Evolutionary conservation across 352 stramenopile species (phyloP).

Genomic region (Globisporangium nagaii): DNA sequence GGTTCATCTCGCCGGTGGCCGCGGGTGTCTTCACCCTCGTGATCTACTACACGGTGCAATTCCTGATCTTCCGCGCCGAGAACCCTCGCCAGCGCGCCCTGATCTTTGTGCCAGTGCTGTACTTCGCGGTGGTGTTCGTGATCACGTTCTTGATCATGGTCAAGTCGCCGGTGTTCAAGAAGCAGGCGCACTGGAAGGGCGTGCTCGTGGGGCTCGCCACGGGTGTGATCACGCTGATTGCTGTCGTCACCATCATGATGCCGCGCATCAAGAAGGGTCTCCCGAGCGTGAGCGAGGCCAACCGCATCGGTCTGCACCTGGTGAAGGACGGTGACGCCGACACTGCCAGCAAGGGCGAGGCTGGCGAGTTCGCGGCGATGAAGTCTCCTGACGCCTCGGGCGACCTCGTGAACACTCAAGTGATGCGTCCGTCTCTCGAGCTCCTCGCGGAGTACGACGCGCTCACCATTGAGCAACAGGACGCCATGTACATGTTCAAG

Average conservation of each 20-base stretch:
- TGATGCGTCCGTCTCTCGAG: constrained; percentile 11
- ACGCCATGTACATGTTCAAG: constrained; percentile 37
- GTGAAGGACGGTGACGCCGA: background rate
- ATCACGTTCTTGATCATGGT: constrained; percentile 44
- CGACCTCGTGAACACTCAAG: background rate
- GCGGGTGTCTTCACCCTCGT: constrained; percentile 38
- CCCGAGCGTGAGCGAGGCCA: background rate
- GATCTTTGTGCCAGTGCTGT: constrained; percentile 40
- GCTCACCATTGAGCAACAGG: constrained; percentile 27
- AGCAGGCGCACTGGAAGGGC: background rate
- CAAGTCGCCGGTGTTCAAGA: constrained; percentile 16
- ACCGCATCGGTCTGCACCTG: background rate
- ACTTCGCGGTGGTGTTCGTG: constrained; percentile 39
- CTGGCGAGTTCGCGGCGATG: constrained; percentile 4
- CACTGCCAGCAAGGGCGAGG: background rate
- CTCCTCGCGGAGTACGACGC: constrained; percentile 18
- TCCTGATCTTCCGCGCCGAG: constrained; percentile 50
- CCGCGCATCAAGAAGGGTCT: background rate
- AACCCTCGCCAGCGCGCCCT: too few species aligned
- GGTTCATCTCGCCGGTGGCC: constrained; percentile 56
- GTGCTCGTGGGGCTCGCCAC: background rate
- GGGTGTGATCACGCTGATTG: constrained; percentile 1
- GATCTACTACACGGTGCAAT: constrained; percentile 50
- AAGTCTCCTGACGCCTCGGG: background rate
- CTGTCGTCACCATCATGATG: background rate